A percentile compares a stretch with the other conserved stretches of the same genome.
phyloP scores from a whole-genome alignment of 2,329 filamentous ascomycete species.

The Graphilbum ipis-grandicollis region DNA sequence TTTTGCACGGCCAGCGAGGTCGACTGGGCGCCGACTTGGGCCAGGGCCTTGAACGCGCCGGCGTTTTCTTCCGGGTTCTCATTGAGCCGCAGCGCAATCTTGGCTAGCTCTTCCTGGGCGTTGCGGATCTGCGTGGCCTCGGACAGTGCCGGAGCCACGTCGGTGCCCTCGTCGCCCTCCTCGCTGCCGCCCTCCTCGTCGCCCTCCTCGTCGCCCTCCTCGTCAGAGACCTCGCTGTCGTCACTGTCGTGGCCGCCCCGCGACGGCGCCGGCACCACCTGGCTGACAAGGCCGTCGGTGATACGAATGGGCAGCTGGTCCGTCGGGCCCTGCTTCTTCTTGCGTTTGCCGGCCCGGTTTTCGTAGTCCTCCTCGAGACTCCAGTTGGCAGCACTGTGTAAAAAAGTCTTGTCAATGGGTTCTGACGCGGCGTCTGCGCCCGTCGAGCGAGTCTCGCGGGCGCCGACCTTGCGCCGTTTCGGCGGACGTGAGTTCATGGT shows the following conservation, averaged over 20 bases:
- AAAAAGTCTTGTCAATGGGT: constrained; percentile 48
- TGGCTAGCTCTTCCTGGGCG: constrained; percentile 84
- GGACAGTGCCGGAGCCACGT: constrained; percentile 21
- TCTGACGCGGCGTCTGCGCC: constrained; percentile 11
- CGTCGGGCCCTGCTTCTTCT: constrained; percentile 54
- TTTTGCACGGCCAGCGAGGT: constrained; percentile 62
- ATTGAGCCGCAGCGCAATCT: constrained; percentile 63
- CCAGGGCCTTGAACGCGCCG: constrained; percentile 59
- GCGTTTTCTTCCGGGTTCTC: constrained; percentile 88
- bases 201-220: constrained; percentile 15
- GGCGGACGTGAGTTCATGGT: constrained; percentile 29
- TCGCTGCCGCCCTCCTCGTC: constrained; percentile 42
- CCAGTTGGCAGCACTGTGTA: constrained; percentile 65
- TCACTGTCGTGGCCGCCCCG: constrained; percentile 13
- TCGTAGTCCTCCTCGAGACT: constrained; percentile 88
- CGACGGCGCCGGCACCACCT: constrained; percentile 16
- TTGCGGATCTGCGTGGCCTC: constrained; percentile 54
- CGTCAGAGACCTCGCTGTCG: constrained; percentile 37
- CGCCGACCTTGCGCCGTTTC: constrained; percentile 27
- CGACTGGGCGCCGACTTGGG: constrained; percentile 53
- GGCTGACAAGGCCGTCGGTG: constrained; percentile 51
- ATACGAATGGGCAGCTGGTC: constrained; percentile 77
- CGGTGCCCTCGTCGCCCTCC: constrained; percentile 44
- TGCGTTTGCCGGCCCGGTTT: constrained; percentile 39
- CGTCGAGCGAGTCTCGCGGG: background rate